Base-by-base conservation (phyloP, 805 yeast genomes). In the Candida silvicultrix region DNA sequence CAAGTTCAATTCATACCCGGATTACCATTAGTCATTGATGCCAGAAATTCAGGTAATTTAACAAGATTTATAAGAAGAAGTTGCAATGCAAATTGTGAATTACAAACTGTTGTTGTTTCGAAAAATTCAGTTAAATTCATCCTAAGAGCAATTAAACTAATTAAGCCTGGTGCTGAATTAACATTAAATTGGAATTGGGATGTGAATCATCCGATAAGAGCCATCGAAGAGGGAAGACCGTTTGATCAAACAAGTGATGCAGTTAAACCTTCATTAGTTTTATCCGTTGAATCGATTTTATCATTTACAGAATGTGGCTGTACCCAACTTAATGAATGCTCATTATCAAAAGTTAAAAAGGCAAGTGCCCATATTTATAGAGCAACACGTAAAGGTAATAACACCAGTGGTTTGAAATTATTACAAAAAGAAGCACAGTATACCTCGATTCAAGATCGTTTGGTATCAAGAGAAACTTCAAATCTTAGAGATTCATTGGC, bases 151-250 rank as follows among this genome's bases (percentile, higher is more conserved):
- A 63, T 73, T 1, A 73, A 69, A 41, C 77, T 77, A 2, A 76
- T 90, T 23, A 69, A 71, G 43, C 63, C 72, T 10, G 89, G 80
- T n/a, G 77, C 81, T 36, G 97, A 90, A 58, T 64, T 92, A 19
- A 75, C 90, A 0, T 63, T 89, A 10, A 78, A 81, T 2, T 92
- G 98, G 98, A 87, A 83, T 49, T 92, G 97, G 96, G 96, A 89
- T 58, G 59, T 65, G 3, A 51, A 68, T 16, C 96, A 89, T 60
- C 96, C 97, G 2, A 85, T 89, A 35, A 66, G 69, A 44, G 72
- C 73, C 51, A 69, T 75, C 22, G 63, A 67, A 22, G 68, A 74
- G n/a, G 62, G 67, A 25, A 51, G 64, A 56, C 57, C 65, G 32
- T 78, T 82, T 59, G 89, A 83, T 42, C 74, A 73, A 21, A 65